Base-by-base conservation (phyloP, 2,329 filamentous ascomycete species). In the Colletotrichum eleusines region DNA sequence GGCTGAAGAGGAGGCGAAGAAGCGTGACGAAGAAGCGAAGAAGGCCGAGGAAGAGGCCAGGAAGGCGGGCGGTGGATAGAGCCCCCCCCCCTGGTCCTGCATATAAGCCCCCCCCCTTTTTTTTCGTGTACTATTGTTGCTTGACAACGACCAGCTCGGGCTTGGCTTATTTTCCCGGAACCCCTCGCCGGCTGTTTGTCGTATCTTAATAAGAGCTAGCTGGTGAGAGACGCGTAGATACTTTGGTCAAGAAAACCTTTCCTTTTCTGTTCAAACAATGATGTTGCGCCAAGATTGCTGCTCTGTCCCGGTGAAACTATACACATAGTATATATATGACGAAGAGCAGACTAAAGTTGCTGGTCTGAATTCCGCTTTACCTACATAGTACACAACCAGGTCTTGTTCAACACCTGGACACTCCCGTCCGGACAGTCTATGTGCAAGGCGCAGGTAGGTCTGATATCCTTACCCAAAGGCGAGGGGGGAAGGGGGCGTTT, bases 41-140 rank as follows among this genome's bases (percentile, higher is more conserved):
- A 66, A 69, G 66, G 66, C 66, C 7, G 48, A 50, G 23, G 66
- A 65, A 42, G 64, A 70, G 48, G 67, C 63, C 55, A 66, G 48
- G 63, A 70, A 69, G 66, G 66, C 66, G 7, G 66, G 66, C 6
- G 66, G 66, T 18, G 66, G 66, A 60, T 69, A 69, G 38, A 48
- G 5, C 20, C 44, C 58, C 16, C 20, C 44, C 58, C 16, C 44
- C 35, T 33, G 58, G 42, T 18, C 31, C 42, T 61, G 28, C 31
- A 50, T 18, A 61, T 50, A 61, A 61, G 58, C 42, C 23, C 16
- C 46, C 51, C 40, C 6, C 38, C 38, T 8, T 20, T 54, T 51
- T 40, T 7, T 40, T 42, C 44, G n/a, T 62, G 59, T 62, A 62
- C 46, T 42, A 53, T 62, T 62, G 58, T 46, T 40, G 46, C 6